Percentiles rank a stretch among this genome's conserved stretches.
Conservation (phyloP, 352 stramenopile genomes). For the Pythium folliculosum region DNA sequence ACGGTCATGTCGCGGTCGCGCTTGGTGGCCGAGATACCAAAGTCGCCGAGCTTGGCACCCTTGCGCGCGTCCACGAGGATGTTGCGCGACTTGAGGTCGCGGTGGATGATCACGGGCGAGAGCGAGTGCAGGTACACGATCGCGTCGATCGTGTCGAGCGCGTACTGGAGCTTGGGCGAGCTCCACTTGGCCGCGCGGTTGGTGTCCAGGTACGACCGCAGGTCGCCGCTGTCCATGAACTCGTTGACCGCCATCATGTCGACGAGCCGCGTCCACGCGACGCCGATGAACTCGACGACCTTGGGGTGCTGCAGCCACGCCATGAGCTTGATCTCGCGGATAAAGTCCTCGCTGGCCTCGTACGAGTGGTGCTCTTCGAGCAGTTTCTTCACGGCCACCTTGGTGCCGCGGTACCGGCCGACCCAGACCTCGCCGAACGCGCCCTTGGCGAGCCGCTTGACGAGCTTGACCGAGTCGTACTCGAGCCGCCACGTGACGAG, state of each 20-base stretch:
- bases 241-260: conserved; percentile 73
- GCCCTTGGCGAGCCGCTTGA: conserved; percentile 65
- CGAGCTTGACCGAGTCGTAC: conserved; percentile 65
- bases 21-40: conserved; percentile 63
- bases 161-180: conserved; percentile 52
- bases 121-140: conserved; percentile 75
- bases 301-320: conserved; percentile 70
- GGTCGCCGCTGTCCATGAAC: conserved; percentile 69
- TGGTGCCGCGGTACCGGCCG: conserved; percentile 56
- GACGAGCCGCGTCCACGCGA: conserved; percentile 68
- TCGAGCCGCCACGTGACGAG: conserved; percentile 73
- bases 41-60: conserved; percentile 66
- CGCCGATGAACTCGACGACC: conserved; percentile 67
- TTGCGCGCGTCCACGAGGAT: conserved; percentile 64
- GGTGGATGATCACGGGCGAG: conserved; percentile 64
- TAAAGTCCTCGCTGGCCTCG: conserved; percentile 60
- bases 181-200: conserved; percentile 32
- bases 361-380: conserved; percentile 44
- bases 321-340: conserved; percentile 73
- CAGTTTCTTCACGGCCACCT: conserved; percentile 64
- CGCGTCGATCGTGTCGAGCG: conserved; percentile 62
- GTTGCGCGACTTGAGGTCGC: conserved; percentile 76
- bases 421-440: conserved; percentile 77
- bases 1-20: conserved; percentile 61
- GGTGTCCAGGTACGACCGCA: conserved; percentile 54